Evolutionary conservation across 2,329 filamentous ascomycete species (phyloP), one percentile per base, ranked within the genome.

Genomic region (Stagonosporopsis rhizophila): DNA sequence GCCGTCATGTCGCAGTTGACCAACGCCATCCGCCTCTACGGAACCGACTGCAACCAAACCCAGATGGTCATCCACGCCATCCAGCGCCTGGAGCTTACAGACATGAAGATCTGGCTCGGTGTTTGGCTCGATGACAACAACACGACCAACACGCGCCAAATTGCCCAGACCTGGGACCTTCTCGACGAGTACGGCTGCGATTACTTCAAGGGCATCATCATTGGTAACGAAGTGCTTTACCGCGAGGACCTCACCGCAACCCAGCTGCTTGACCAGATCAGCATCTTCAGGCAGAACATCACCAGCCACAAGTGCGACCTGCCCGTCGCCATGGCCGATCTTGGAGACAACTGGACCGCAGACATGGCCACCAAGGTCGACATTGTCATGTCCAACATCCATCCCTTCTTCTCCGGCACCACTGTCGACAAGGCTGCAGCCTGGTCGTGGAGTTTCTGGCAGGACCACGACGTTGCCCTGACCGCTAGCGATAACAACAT

Each of bases 11-110:
- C 90, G 12, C 92, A 96, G 74, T 82, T 98, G 39, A 96, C 92
- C 57, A 93, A 96, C 73, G 88, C 87, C 3, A 85, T 98, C 44
- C 89, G 94, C 7, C 82, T 97, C 1, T 98, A 98, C 74, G 94
- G 94, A 45, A 98, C 92, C 12, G 94, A 98, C 78, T 98, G 94
- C 83, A 97, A 97, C 77, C 94, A 98, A 77, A 98, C 94, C 0
- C 86, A 96, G 75, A 95, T 98, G 90, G 86, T 96, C 0, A 80
- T 98, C 8, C 88, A 95, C 67, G 88, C 93, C 19, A 89, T 98
- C 66, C 82, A 90, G 54, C 83, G 83, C 46, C 82, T 98, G 12
- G 82, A 89, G 48, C 79, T 97, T 66, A 83, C 89, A 51, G 82
- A 85, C 53, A 87, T 96, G 80, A 96, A 96, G 75, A 82, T 98